Conservation (phyloP, 108 stramenopile species). For the Cyclostephanos invisitatus region DNA sequence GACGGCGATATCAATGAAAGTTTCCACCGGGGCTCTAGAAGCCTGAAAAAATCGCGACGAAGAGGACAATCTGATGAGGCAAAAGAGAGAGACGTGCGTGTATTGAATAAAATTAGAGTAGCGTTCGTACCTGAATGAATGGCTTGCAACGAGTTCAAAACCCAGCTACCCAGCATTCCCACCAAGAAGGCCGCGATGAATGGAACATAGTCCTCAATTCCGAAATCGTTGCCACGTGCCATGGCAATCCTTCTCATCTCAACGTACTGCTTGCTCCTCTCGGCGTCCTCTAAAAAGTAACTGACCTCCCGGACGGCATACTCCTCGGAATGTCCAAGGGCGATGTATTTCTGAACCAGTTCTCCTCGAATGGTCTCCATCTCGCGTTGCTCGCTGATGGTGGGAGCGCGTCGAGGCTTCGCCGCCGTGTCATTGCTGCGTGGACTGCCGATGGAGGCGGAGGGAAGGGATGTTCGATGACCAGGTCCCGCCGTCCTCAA, state of each 20-base stretch:
- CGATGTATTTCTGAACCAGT: constrained; percentile 46
- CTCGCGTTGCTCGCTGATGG: constrained; percentile 39
- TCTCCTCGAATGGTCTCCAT: constrained; percentile 41
- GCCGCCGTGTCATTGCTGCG: constrained; percentile 14
- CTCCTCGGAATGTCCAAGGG: constrained; percentile 41
- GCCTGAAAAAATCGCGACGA: constrained; percentile 10
- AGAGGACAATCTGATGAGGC: too few species aligned
- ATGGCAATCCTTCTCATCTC: constrained; percentile 52
- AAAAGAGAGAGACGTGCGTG: constrained; percentile 1
- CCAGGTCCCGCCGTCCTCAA: background rate
- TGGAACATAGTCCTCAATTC: constrained; percentile 44
- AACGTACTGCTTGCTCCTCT: constrained; percentile 44
- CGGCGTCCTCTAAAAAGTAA: constrained; percentile 48
- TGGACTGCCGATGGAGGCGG: constrained; percentile 33
- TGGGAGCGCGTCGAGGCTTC: constrained; percentile 20
- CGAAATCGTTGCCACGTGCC: constrained; percentile 45
- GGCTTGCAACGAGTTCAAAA: constrained; percentile 15
- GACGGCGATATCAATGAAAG: constrained; percentile 13
- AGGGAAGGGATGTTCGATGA: constrained; percentile 19
- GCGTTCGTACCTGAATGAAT: constrained; percentile 23
- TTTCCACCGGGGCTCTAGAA: constrained; percentile 22
- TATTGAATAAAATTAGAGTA: background rate
- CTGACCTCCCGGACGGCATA: constrained; percentile 43
- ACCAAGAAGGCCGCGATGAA: constrained; percentile 43
- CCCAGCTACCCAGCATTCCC: constrained; percentile 34